Evolutionary conservation across 164 flowering plant species (phyloP), one percentile per base, ranked within the genome.

Genomic region (Magnolia kwangsiensis): DNA sequence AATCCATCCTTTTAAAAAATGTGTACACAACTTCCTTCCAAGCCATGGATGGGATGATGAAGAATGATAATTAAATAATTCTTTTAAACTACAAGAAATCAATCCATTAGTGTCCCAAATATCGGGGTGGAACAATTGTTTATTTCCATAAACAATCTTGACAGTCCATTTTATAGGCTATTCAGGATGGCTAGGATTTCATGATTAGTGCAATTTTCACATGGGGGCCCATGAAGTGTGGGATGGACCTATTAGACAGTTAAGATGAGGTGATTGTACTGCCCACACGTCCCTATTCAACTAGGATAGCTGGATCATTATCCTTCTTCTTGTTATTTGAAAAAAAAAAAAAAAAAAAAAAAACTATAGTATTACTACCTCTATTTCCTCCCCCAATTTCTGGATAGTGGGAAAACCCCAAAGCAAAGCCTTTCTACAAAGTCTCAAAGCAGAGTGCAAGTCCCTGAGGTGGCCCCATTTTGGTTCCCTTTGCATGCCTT

Each of bases 401-500:
- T 88, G 76, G 19, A 68, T 76, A 6, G 69, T 37, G 11, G 77
- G 78, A 69, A 16, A 72, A 0, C 97, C 97, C 87, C 87, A 83
- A 45, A 94, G 87, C 78, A 94, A 82, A 49, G 98, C 80, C 84
- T 87, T 91, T 85, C 83, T 94, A 84, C 89, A 80, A 63, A 96
- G 81, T 68, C 74, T 88, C 58, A 96, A 51, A 73, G 90, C 92
- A 24, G 84, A 86, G 81, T 93, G 98, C 50, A 95, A 74, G 2
- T 93, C 92, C 82, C 87, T 90, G 7, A 95, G 90, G 80, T 95
- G 98, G 0, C 96, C 92, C 86, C 89, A 95, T 77, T 85, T 89
- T 7, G 98, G 98, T 81, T 93, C 89, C 81, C 88, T 86, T 8
- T 83, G 78, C 80, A 89, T 67, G 74, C 98, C 97, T 95, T 29